A percentile compares a stretch with the other conserved stretches of the same genome.
phyloP scores from a whole-genome alignment of 106 monocot species.

The Ottelia alismoides region DNA sequence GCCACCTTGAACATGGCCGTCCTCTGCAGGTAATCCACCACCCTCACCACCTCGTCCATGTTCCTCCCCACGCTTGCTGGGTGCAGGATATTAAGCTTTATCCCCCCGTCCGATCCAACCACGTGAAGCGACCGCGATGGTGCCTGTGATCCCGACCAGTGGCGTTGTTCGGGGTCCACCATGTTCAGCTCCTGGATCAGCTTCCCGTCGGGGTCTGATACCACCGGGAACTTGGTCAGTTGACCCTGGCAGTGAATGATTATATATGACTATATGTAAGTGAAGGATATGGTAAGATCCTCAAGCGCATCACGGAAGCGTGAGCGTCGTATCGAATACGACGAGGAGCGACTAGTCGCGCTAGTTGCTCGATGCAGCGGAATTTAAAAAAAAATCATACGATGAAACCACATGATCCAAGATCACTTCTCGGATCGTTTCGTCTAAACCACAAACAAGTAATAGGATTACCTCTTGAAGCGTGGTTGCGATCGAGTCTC shows the following conservation, averaged over 20 bases:
- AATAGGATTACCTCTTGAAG: too few relatives aligned
- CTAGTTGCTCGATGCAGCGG: too few relatives aligned
- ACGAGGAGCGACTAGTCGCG: too few relatives aligned
- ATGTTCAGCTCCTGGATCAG: conserved; percentile 64
- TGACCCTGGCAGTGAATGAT: conserved; percentile 38
- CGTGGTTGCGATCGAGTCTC: too few relatives aligned
- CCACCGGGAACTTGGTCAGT: conserved; percentile 47
- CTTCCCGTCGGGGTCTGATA: conserved; percentile 35
- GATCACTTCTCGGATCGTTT: too few relatives aligned
- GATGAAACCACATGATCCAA: too few relatives aligned
- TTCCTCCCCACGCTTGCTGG: conserved; percentile 56
- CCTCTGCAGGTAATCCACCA: conserved; percentile 53
- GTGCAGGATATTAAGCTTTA: conserved; percentile 60
- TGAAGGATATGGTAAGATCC: too few relatives aligned
- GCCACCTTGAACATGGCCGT: conserved; percentile 47
- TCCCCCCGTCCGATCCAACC: conserved; percentile 45
- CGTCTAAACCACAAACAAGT: too few relatives aligned
- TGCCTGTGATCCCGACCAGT: conserved; percentile 18
- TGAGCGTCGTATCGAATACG: too few relatives aligned
- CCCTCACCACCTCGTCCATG: conserved; percentile 82
- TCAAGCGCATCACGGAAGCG: too few relatives aligned
- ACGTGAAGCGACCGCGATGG: conserved; percentile 67
- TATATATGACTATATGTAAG: too few relatives aligned
- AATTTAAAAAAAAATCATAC: too few relatives aligned
- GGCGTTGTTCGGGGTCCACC: conserved; percentile 63